Evolutionary conservation across 2,329 filamentous ascomycete species (phyloP).

Genomic region (Talaromyces sp.): DNA sequence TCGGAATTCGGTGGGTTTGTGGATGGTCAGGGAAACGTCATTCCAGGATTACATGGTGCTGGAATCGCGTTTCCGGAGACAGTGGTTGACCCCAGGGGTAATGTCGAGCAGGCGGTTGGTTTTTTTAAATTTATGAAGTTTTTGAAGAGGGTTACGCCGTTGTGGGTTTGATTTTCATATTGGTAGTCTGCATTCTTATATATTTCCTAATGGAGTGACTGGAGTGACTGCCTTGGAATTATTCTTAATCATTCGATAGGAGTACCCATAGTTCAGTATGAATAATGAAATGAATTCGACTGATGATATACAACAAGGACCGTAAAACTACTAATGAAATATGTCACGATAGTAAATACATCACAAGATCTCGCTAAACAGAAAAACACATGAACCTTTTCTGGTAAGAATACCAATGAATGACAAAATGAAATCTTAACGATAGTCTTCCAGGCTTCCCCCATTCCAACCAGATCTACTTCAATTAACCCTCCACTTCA

Average conservation of each 20-base stretch:
- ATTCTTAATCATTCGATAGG: not conserved
- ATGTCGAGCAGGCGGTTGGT: conserved; percentile 58
- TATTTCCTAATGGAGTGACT: not conserved
- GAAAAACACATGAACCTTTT: not conserved
- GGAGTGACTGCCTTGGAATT: not conserved
- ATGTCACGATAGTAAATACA: too few relatives aligned
- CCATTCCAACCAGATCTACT: too few relatives aligned
- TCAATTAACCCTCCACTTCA: conserved; percentile 1
- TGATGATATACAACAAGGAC: not conserved
- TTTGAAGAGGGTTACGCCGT: conserved; percentile 50
- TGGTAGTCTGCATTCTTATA: not conserved
- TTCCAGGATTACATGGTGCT: conserved; percentile 55
- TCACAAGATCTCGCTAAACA: not conserved
- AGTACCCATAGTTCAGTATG: not conserved
- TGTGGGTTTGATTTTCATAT: conserved; percentile 40
- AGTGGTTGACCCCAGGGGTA: conserved; percentile 57
- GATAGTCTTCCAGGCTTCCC: not conserved
- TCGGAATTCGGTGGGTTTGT: conserved; percentile 41
- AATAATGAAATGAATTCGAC: not conserved
- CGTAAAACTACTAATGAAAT: not conserved
- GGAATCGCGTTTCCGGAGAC: conserved; percentile 61
- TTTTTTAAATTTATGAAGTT: conserved; percentile 64
- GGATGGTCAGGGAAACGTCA: conserved; percentile 37
- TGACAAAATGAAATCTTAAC: not conserved
- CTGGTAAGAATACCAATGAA: not conserved